These are phyloP conservation scores for Clonostachys byssicola DNA, from an alignment of 2,329 filamentous ascomycete species.

Conservation along the genomic window DNA sequence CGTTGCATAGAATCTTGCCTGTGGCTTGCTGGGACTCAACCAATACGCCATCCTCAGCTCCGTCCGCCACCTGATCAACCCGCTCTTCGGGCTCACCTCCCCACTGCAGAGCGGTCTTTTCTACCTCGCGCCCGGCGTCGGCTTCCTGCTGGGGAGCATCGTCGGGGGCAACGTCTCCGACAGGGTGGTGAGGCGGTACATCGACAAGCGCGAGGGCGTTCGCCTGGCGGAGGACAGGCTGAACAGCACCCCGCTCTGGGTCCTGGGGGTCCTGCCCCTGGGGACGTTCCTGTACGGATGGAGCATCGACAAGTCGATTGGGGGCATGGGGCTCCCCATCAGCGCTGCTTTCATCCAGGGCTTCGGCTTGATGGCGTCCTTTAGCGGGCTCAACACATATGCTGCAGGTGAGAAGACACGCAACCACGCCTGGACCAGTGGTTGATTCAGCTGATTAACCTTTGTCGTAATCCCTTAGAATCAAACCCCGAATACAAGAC, in stretches of 20 bases:
- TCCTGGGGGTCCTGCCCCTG: constrained; percentile 22
- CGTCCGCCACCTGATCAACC: constrained; percentile 64
- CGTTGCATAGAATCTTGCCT: constrained; percentile 8
- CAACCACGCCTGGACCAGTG: not conserved
- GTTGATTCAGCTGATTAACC: not conserved
- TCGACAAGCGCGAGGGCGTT: constrained; percentile 23
- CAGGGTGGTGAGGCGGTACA: constrained; percentile 30
- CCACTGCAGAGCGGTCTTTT: constrained; percentile 63
- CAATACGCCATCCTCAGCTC: constrained; percentile 54
- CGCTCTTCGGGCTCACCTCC: constrained; percentile 58
- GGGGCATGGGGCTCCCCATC: constrained; percentile 27
- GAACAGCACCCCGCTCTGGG: constrained; percentile 18
- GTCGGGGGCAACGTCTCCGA: constrained; percentile 51
- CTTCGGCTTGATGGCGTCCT: constrained; percentile 19
- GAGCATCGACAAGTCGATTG: constrained; percentile 21
- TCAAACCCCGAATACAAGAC: constrained; percentile 6
- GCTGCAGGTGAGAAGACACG: constrained; percentile 19
- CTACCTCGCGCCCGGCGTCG: constrained; percentile 65
- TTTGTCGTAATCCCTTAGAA: constrained; percentile 1
- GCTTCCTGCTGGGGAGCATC: constrained; percentile 62
- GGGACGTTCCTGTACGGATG: constrained; percentile 27
- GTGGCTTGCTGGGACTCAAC: constrained; percentile 14
- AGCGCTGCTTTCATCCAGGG: constrained; percentile 2
- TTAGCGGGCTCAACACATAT: constrained; percentile 32
- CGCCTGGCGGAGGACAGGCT: constrained; percentile 22